Percentiles rank a stretch among this genome's conserved stretches.
phyloP scores from a whole-genome alignment of 192 early-diverging fungal species.

The Mortierella claussenii region DNA sequence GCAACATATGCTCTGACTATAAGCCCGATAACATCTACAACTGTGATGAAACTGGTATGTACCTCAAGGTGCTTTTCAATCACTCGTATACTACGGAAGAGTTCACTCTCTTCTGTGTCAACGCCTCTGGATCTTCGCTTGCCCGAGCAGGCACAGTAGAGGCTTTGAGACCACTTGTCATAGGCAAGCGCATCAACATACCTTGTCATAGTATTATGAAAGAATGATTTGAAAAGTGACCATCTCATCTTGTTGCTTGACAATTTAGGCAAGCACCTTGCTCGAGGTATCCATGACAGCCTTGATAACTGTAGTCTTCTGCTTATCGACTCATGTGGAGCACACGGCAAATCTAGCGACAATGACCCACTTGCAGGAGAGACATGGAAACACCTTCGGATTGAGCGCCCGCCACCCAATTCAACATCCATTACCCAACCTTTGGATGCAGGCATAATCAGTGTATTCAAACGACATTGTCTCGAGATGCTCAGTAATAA shows the following conservation, averaged over 20 bases:
- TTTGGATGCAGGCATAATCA: constrained; percentile 5
- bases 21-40: not conserved
- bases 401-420: constrained; percentile 7
- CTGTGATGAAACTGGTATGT: constrained; percentile 2
- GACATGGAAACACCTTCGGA: constrained; percentile 5
- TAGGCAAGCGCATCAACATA: not conserved
- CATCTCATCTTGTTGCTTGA: too few species aligned
- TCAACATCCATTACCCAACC: constrained; percentile 11
- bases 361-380: constrained; percentile 1
- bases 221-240: too few species aligned
- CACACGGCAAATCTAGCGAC: too few species aligned
- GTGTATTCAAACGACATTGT: not conserved
- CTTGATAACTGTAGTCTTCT: too few species aligned
- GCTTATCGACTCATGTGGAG: constrained; percentile 8
- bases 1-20: not conserved
- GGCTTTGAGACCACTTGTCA: not conserved
- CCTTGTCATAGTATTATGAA: too few species aligned
- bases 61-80: constrained; percentile 5
- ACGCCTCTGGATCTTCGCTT: not conserved
- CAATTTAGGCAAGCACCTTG: not conserved
- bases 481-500: not conserved
- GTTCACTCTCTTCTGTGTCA: not conserved
- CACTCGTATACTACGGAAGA: constrained; percentile 3
- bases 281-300: too few species aligned
- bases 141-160: not conserved